These are phyloP conservation scores for Aureobasidium lini DNA, from an alignment of 2,329 filamentous ascomycete species.

Conservation along the genomic window DNA sequence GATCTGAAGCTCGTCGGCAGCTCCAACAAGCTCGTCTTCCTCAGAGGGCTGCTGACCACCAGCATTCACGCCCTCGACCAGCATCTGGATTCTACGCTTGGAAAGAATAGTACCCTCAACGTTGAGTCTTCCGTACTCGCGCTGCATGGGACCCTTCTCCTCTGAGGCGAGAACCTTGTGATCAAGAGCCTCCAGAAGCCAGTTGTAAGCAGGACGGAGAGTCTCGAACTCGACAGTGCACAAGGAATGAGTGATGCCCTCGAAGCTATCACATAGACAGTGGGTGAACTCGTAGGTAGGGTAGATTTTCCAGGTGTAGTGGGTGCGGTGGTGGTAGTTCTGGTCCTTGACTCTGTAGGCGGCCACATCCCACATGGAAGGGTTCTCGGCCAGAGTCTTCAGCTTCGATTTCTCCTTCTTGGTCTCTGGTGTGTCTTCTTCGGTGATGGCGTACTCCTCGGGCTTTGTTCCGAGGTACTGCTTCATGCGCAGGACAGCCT, in stretches of 20 bases:
- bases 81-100: slow-evolving; percentile 73
- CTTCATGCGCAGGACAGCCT: slow-evolving; percentile 88
- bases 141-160: slow-evolving; percentile 67
- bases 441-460: slow-evolving; percentile 27
- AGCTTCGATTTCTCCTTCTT: slow-evolving; percentile 29
- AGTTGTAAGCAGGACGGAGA: slow-evolving; percentile 82
- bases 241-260: slow-evolving; percentile 82
- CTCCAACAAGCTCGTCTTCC: slow-evolving; percentile 24
- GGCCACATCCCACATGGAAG: slow-evolving; percentile 93
- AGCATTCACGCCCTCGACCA: slow-evolving; percentile 59
- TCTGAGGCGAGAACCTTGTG: slow-evolving; percentile 62
- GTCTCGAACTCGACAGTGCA: slow-evolving; percentile 91
- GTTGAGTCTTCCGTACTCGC: slow-evolving; percentile 74
- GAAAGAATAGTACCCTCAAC: slow-evolving; percentile 79
- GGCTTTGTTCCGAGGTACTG: slow-evolving; percentile 57
- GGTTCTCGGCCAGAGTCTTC: slow-evolving; percentile 58
- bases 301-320: slow-evolving; percentile 82
- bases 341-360: slow-evolving; percentile 80
- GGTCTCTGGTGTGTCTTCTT: slow-evolving; percentile 24
- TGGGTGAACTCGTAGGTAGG: slow-evolving; percentile 87
- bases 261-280: slow-evolving; percentile 86
- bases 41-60: slow-evolving; percentile 19
- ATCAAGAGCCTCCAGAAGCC: slow-evolving; percentile 71
- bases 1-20: slow-evolving; percentile 34
- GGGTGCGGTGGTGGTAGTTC: slow-evolving; percentile 68